Percentiles rank a stretch among this genome's conserved stretches.
These are phyloP conservation scores for Centrapalus pauciflorus DNA, from an alignment of 129 eudicot species.

Conservation along the genomic window DNA sequence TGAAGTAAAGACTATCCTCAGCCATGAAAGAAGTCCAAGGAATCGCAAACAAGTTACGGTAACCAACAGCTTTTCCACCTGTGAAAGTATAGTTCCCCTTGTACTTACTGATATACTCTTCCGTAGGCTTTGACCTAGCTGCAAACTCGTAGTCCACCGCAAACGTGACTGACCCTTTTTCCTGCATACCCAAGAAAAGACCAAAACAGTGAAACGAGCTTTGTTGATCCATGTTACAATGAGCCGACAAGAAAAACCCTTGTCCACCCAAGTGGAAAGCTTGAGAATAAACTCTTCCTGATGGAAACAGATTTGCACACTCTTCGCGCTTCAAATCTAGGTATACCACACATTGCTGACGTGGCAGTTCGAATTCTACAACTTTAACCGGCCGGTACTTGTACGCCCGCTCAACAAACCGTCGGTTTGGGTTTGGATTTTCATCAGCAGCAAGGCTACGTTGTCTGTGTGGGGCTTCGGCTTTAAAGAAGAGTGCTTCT, in stretches of 20 bases:
- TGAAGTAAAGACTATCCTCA: constrained; percentile 60
- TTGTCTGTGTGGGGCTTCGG: constrained; percentile 77
- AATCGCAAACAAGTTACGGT: constrained; percentile 60
- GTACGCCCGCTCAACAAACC: constrained; percentile 65
- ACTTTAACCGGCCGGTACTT: constrained; percentile 82
- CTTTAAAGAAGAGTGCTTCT: constrained; percentile 78
- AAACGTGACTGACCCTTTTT: constrained; percentile 65
- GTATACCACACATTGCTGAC: constrained; percentile 78
- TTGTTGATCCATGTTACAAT: constrained; percentile 80
- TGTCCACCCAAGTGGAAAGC: constrained; percentile 82
- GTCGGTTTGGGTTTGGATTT: constrained; percentile 38
- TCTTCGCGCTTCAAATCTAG: constrained; percentile 66
- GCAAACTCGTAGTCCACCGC: constrained; percentile 85
- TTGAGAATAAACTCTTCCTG: constrained; percentile 74
- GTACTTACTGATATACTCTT: constrained; percentile 67
- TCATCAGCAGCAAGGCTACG: constrained; percentile 56
- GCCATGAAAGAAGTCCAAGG: constrained; percentile 80
- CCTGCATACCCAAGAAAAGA: constrained; percentile 75
- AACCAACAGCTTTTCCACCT: constrained; percentile 84
- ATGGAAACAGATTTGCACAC: constrained; percentile 57
- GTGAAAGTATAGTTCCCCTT: constrained; percentile 79
- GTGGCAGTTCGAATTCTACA: constrained; percentile 71
- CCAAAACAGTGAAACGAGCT: constrained; percentile 83
- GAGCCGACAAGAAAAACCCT: constrained; percentile 77
- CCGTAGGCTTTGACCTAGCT: constrained; percentile 65